phyloP scores from a whole-genome alignment of 192 early-diverging fungal species.

The Umbelopsis sp. region DNA sequence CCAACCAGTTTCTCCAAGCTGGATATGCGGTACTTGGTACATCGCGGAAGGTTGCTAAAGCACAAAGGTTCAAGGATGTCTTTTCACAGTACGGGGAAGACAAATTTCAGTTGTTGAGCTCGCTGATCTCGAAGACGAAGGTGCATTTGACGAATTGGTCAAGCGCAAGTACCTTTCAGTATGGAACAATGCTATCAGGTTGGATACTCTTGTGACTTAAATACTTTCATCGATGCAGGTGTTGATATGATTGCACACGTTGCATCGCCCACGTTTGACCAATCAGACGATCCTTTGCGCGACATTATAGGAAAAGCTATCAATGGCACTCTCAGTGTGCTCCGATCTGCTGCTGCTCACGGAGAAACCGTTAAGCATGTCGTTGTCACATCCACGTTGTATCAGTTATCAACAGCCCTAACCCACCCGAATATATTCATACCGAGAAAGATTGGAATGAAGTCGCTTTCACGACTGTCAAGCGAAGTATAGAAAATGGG shows the following conservation, averaged over 20 bases:
- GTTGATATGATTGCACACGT: conserved; percentile 42
- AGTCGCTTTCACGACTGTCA: background rate
- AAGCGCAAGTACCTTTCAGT: conserved; percentile 17
- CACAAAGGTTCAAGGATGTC: background rate
- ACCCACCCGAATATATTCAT: background rate
- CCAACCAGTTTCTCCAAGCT: conserved; percentile 40
- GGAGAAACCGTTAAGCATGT: conserved; percentile 36
- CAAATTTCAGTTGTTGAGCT: conserved; percentile 32
- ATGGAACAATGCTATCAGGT: too few species aligned
- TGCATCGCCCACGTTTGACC: conserved; percentile 38
- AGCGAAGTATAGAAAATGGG: background rate
- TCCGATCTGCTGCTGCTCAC: conserved; percentile 28
- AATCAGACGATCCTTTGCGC: conserved; percentile 7
- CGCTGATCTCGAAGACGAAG: conserved; percentile 30
- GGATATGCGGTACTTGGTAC: conserved; percentile 46
- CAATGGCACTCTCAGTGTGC: conserved; percentile 43
- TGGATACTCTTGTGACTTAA: background rate
- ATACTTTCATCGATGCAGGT: background rate
- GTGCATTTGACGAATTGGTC: conserved; percentile 48
- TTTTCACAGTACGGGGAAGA: background rate
- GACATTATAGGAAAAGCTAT: conserved; percentile 46
- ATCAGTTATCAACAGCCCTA: background rate
- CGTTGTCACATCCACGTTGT: conserved; percentile 48
- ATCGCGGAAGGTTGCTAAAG: conserved; percentile 38
- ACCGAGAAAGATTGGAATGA: conserved; percentile 23